phyloP scores from a whole-genome alignment of 202 grass and related monocot genomes.

The Cymbopogon flexuosus region DNA sequence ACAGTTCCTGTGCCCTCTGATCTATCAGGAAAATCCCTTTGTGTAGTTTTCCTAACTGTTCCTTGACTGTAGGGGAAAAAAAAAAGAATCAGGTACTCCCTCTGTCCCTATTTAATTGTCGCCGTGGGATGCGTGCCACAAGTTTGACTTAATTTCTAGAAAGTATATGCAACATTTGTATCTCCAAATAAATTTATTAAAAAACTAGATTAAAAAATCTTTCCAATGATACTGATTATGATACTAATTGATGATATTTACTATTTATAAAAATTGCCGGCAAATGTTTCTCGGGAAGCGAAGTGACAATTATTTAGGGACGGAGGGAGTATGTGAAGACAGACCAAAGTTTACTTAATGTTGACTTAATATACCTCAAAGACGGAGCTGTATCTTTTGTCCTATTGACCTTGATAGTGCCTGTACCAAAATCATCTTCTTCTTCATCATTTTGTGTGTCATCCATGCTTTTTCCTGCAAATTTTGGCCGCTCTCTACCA shows the following conservation, averaged over 20 bases:
- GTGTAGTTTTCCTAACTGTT: constrained; percentile 48
- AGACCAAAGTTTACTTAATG: constrained; percentile 9
- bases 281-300: no score
- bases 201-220: no score
- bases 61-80: constrained; percentile 41
- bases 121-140: no score
- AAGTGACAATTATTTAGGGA: no score
- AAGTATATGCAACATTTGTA: no score
- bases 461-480: constrained; percentile 50
- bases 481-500: constrained; percentile 79
- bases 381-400: constrained; percentile 44
- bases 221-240: no score
- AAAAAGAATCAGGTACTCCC: constrained; percentile 33
- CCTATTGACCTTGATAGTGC: constrained; percentile 61
- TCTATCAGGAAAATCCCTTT: constrained; percentile 49
- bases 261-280: no score
- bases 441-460: constrained; percentile 48
- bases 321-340: neutral
- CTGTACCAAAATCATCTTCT: constrained; percentile 52
- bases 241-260: no score
- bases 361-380: constrained; percentile 45
- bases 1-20: constrained; percentile 70
- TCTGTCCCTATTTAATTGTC: no score
- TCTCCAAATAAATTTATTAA: no score
- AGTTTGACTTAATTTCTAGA: no score